Conservation (phyloP, 257 asterid genomes). For the Scutellaria galericulata region DNA sequence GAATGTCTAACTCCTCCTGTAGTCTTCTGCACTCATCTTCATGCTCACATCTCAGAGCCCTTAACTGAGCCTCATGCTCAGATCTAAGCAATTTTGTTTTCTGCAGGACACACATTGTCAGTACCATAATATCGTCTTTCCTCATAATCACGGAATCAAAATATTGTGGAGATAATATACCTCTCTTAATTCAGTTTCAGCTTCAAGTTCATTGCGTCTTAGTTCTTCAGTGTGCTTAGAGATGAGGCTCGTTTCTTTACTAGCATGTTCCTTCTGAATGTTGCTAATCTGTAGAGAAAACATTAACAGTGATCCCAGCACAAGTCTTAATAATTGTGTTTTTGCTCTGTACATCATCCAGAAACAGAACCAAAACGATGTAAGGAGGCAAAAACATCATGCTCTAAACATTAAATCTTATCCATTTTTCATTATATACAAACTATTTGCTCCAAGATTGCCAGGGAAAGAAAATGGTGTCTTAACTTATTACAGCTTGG, state of each 20-base stretch:
- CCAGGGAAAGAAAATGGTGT: not conserved
- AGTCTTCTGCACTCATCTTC: slow-evolving; percentile 84
- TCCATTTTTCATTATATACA: slow-evolving; percentile 17
- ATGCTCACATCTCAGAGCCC: slow-evolving; percentile 84
- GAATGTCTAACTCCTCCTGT: slow-evolving; percentile 86
- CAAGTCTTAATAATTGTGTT: slow-evolving; percentile 15
- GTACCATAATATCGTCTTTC: slow-evolving; percentile 22
- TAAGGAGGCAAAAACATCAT: slow-evolving; percentile 26
- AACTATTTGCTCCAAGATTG: slow-evolving; percentile 24
- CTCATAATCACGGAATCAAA: slow-evolving; percentile 18
- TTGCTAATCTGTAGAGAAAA: slow-evolving; percentile 53
- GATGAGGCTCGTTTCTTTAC: slow-evolving; percentile 62
- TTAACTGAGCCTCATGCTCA: slow-evolving; percentile 84
- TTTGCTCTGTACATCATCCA: slow-evolving; percentile 12
- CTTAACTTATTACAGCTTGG: slow-evolving; percentile 11
- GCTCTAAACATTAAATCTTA: slow-evolving; percentile 11
- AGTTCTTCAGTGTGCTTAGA: slow-evolving; percentile 77
- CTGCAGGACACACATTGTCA: slow-evolving; percentile 46
- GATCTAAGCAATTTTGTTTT: slow-evolving; percentile 69
- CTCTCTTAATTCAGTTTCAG: slow-evolving; percentile 88
- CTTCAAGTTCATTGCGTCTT: slow-evolving; percentile 62
- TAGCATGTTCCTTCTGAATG: slow-evolving; percentile 69
- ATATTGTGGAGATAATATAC: slow-evolving; percentile 40
- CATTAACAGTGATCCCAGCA: slow-evolving; percentile 35
- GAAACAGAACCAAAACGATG: slow-evolving; percentile 29